phyloP scores from a whole-genome alignment of 2,329 filamentous ascomycete genomes.

The Fusarium hostae region DNA sequence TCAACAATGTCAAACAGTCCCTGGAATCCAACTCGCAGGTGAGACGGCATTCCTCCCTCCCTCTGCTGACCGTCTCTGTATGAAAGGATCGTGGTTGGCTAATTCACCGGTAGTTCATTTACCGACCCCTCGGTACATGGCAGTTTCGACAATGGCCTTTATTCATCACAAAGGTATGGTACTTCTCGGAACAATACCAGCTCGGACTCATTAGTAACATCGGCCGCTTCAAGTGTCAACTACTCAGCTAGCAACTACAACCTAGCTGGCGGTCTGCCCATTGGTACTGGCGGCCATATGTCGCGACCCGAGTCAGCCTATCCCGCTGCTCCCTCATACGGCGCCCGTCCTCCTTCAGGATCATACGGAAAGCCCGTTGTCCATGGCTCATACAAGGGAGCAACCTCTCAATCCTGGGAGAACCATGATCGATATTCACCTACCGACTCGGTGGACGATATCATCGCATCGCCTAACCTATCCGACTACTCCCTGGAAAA shows the following conservation, averaged over 20 bases:
- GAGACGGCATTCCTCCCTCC: conserved; percentile 48
- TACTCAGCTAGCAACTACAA: conserved; percentile 53
- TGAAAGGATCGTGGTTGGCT: conserved; percentile 31
- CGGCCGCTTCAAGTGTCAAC: conserved; percentile 54
- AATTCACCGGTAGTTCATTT: conserved; percentile 48
- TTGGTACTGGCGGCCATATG: conserved; percentile 51
- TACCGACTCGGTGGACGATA: conserved; percentile 68
- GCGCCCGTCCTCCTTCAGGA: conserved; percentile 55
- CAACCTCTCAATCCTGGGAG: conserved; percentile 59
- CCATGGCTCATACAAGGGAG: conserved; percentile 55
- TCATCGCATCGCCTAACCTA: conserved; percentile 66
- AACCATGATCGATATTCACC: conserved; percentile 64
- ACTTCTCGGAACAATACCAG: conserved; percentile 27
- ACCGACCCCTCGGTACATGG: conserved; percentile 47
- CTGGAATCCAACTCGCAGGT: conserved; percentile 65
- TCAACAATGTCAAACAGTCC: conserved; percentile 59
- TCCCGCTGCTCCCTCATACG: conserved; percentile 54
- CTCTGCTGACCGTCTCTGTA: conserved; percentile 6
- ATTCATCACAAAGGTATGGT: conserved; percentile 54
- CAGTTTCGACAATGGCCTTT: conserved; percentile 52
- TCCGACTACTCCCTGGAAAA: conserved; percentile 71
- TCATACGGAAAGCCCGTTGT: conserved; percentile 49
- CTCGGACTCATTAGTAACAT: conserved; percentile 49
- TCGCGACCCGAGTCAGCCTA: conserved; percentile 55
- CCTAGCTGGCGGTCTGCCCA: conserved; percentile 40